Evolutionary conservation across 495 filamentous ascomycete species (phyloP), one percentile per base, ranked within the genome.

Genomic region (Hypoxylon crocopeplum): DNA sequence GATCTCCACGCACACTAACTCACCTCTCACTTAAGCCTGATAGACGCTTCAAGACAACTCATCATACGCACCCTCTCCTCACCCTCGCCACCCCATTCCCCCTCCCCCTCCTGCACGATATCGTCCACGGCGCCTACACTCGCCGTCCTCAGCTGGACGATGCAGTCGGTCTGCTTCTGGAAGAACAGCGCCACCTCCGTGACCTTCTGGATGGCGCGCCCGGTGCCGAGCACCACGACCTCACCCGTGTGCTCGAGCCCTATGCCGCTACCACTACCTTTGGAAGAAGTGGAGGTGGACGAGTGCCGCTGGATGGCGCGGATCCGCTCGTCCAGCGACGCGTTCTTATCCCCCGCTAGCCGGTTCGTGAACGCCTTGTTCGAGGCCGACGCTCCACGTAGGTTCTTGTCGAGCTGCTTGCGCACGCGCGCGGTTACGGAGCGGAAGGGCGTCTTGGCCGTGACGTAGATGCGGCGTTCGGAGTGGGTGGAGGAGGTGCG

Each of bases 381-480:
- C 29, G 70, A 63, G 12, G 64, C 24, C 2, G 61, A 56, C 8
- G 51, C 63, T 19, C 56, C 73, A 51, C 89, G 84, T 44, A 85
- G 82, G 41, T 89, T 84, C 15, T 86, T 82, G 4, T 86, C 80
- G 2, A 97, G 86, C 10, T 89, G 80, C 48, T 87, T 87, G 42
- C 88, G 85, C 20, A 91, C 85, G 57, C 92, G 90, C 72, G 91
- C 90, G 12, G 96, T 81, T 10, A 86, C 82, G n/a, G 86, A 84
- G 72, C 95, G 86, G 78, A 96, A 91, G 10, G 90, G 88, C 0
- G 92, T 86, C 2, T 72, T 74, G 39, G 84, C 71, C 7, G 88
- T 87, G n/a, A 97, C 77, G 75, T 96, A 96, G 78, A 98, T 79
- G 59, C 85, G 77, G 79, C 34, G 76, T 64, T 36, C 66, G 59